phyloP scores from a whole-genome alignment of 352 stramenopile genomes.

The Pythium aquatile region DNA sequence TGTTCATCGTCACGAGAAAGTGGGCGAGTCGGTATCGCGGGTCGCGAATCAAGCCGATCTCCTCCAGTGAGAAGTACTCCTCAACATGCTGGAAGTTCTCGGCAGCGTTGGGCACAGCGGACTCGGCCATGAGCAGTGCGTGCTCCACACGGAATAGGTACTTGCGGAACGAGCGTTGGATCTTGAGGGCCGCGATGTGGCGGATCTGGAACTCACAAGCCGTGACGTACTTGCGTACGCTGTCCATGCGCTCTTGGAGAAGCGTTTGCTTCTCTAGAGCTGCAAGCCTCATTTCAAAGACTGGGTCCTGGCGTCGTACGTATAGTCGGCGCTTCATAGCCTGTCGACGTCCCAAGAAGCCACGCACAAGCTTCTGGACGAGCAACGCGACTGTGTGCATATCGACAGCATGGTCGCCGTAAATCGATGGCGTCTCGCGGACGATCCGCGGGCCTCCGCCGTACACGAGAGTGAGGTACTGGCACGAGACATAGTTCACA shows the following conservation, averaged over 20 bases:
- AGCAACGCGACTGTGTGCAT: constrained; percentile 33
- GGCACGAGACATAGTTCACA: constrained; percentile 54
- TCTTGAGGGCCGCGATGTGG: constrained; percentile 46
- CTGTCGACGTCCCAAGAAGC: constrained; percentile 40
- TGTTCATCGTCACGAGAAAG: constrained; percentile 63
- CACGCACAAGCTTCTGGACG: constrained; percentile 49
- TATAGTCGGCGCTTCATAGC: constrained; percentile 24
- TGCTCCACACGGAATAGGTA: constrained; percentile 48
- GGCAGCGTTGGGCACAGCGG: constrained; percentile 41
- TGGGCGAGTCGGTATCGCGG: constrained; percentile 43
- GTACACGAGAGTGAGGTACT: constrained; percentile 49
- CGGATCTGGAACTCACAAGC: constrained; percentile 57
- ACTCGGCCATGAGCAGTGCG: constrained; percentile 53
- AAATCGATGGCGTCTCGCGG: constrained; percentile 46
- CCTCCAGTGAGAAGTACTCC: constrained; percentile 63
- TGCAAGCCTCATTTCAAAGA: constrained; percentile 24
- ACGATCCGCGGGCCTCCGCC: constrained; percentile 45
- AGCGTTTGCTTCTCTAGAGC: constrained; percentile 22
- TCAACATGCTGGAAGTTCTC: constrained; percentile 50
- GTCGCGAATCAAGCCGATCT: constrained; percentile 52
- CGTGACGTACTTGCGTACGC: constrained; percentile 53
- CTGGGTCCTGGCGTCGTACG: constrained; percentile 32
- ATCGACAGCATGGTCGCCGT: constrained; percentile 37
- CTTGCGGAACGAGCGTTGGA: constrained; percentile 54
- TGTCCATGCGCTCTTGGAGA: constrained; percentile 38